These are phyloP conservation scores for Neonectria hederae DNA, from an alignment of 2,329 filamentous ascomycete genomes.

Conservation along the genomic window DNA sequence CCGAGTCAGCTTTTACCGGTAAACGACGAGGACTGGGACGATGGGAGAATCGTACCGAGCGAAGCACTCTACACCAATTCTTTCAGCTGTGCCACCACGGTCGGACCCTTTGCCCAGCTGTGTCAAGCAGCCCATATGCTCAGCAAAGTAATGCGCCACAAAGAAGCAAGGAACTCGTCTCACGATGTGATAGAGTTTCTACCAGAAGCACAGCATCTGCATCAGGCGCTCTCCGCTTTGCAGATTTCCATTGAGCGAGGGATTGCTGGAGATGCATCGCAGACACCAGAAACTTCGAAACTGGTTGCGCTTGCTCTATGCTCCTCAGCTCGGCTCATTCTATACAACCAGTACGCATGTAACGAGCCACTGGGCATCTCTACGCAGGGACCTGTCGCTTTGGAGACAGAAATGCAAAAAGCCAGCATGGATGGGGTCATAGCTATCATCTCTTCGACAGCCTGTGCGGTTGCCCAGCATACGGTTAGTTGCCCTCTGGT, in stretches of 20 bases:
- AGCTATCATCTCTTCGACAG: neutral
- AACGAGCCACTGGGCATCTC: constrained; percentile 20
- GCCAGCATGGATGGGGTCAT: constrained; percentile 16
- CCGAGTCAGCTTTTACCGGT: constrained; percentile 26
- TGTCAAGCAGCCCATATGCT: constrained; percentile 36
- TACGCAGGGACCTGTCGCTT: constrained; percentile 8
- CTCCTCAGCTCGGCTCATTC: constrained; percentile 23
- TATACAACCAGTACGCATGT: constrained; percentile 33
- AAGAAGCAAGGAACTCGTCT: neutral
- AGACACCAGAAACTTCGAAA: neutral
- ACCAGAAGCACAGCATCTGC: constrained; percentile 26
- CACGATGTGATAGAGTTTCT: constrained; percentile 14
- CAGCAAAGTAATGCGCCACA: constrained; percentile 29
- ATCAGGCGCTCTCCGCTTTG: constrained; percentile 23
- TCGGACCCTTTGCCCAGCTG: constrained; percentile 27
- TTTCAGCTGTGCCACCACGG: constrained; percentile 23
- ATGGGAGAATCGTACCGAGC: constrained; percentile 26
- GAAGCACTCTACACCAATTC: constrained; percentile 28
- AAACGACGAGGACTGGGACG: constrained; percentile 33
- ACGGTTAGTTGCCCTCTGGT: constrained; percentile 11
- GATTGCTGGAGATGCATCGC: neutral
- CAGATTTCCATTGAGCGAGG: constrained; percentile 13
- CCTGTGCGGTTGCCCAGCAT: constrained; percentile 6
- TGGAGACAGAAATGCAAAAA: constrained; percentile 32
- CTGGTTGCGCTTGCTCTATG: constrained; percentile 19